Evolutionary conservation across 192 early-diverging fungal genomes (phyloP).

Genomic region (Backusella morwellensis): DNA sequence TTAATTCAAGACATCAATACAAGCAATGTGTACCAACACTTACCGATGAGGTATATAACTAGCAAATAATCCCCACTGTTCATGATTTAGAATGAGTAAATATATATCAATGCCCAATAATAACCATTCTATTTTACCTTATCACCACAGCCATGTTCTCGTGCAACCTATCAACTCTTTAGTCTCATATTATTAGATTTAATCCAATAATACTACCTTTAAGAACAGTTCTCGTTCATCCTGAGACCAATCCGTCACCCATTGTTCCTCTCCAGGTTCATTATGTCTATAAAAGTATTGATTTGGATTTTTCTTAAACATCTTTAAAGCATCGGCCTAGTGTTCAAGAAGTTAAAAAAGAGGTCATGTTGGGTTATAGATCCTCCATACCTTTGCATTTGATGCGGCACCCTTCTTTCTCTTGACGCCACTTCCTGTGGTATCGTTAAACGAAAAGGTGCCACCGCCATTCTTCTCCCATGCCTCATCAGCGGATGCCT

Average conservation of each 20-base stretch:
- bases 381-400: slow-evolving; percentile 23
- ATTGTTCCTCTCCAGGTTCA: slow-evolving; percentile 72
- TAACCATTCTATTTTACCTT: slow-evolving; percentile 32
- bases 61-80: slow-evolving; percentile 57
- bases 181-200: background rate
- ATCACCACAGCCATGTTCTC: slow-evolving; percentile 57
- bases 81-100: background rate
- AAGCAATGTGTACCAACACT: background rate
- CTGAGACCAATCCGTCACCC: slow-evolving; percentile 74
- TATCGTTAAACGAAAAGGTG: slow-evolving; percentile 67
- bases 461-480: slow-evolving; percentile 81
- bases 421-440: slow-evolving; percentile 51
- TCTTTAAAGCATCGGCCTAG: slow-evolving; percentile 53
- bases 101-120: background rate
- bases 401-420: background rate
- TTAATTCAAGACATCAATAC: background rate
- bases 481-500: slow-evolving; percentile 56
- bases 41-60: slow-evolving; percentile 59
- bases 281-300: slow-evolving; percentile 77
- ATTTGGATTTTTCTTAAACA: slow-evolving; percentile 79
- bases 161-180: slow-evolving; percentile 31
- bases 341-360: too few species aligned
- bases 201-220: slow-evolving; percentile 29
- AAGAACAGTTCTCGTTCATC: slow-evolving; percentile 62
- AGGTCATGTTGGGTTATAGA: too few species aligned